Evolutionary conservation across 352 stramenopile genomes (phyloP), one percentile per base, ranked within the genome.

Genomic region (Aphanomyces euteiches): DNA sequence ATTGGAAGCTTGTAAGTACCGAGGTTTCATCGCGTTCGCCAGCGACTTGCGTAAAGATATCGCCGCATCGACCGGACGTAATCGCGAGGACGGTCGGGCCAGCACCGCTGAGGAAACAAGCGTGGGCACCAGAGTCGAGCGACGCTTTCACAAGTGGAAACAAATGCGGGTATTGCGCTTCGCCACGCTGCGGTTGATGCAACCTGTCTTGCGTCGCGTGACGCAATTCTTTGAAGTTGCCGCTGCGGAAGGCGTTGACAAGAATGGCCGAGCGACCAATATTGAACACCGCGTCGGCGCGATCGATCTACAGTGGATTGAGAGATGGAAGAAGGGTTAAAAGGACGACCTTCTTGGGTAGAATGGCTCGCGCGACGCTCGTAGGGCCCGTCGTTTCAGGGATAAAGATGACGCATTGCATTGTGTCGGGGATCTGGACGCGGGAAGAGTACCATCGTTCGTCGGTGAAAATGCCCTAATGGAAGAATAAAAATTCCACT

Each of bases 361-460:
- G 82, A 47, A 99, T 98, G 41, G 89, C 89, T n/a, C 93, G 84
- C 28, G 90, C 89, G 56, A 95, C 90, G 66, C 81, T 96, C 47
- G 93, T 98, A 74, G 98, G 98, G 34, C 97, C 97, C 28, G 98
- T 98, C 71, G 98, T 93, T 75, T 99, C 90, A 0, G 97, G 97
- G 75, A 99, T 99, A 77, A 99, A 99, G 72, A 99, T 90, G 59
- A 99, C 96, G 75, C 97, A 96, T 84, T 99, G 96, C 70, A 98
- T 83, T 3, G 95, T 96, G n/a, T 96, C 79, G 8, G 96, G 96
- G 74, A 96, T 94, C 72, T 96, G 86, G 45, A 99, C 93, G 63
- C 97, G 93, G 83, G 98, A 98, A 12, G 96, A 98, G 68, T 97
- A 90, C 97, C 97, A 99, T 61, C 96, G 93, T 67, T 97, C 87